Evolutionary conservation across 1,284 basidiomycete species (phyloP).

Genomic region (Fomitiporia mediterranea): DNA sequence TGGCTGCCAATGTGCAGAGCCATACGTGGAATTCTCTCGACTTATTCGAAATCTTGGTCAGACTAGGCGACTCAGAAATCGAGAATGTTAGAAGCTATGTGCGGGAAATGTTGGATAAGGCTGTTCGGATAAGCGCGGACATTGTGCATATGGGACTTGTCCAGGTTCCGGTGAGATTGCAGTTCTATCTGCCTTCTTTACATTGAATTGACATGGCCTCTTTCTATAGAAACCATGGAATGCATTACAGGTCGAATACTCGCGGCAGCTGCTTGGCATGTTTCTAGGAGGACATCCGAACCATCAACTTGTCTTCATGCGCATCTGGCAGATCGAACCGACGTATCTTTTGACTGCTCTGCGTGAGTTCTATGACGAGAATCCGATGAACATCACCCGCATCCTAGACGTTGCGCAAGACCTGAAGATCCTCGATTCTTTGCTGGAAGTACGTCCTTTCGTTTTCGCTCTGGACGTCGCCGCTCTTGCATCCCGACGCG

Average conservation of each 20-base stretch:
- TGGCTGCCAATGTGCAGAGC: constrained; percentile 81
- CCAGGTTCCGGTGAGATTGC: constrained; percentile 68
- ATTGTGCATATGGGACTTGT: constrained; percentile 91
- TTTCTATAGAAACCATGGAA: constrained; percentile 76
- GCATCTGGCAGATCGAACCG: constrained; percentile 89
- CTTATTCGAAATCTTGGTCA: constrained; percentile 84
- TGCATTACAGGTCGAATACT: constrained; percentile 81
- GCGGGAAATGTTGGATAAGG: constrained; percentile 88
- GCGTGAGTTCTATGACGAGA: constrained; percentile 89
- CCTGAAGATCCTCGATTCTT: constrained; percentile 86
- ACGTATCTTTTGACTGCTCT: constrained; percentile 84
- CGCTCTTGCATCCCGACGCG: constrained; percentile 85
- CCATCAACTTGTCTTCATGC: constrained; percentile 94
- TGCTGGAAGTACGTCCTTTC: constrained; percentile 85
- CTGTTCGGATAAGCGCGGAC: constrained; percentile 90
- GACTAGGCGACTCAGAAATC: constrained; percentile 67
- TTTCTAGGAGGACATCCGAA: constrained; percentile 92
- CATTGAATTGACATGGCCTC: constrained; percentile 11
- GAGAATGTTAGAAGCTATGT: constrained; percentile 70
- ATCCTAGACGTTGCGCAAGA: constrained; percentile 96
- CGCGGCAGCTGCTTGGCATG: constrained; percentile 81
- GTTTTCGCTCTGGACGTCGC: constrained; percentile 91
- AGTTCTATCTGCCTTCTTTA: constrained; percentile 2
- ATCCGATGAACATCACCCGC: constrained; percentile 88
- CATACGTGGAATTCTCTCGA: constrained; percentile 95